Base-by-base conservation (phyloP, 768 basidiomycete species). In the Mycena galopus region DNA sequence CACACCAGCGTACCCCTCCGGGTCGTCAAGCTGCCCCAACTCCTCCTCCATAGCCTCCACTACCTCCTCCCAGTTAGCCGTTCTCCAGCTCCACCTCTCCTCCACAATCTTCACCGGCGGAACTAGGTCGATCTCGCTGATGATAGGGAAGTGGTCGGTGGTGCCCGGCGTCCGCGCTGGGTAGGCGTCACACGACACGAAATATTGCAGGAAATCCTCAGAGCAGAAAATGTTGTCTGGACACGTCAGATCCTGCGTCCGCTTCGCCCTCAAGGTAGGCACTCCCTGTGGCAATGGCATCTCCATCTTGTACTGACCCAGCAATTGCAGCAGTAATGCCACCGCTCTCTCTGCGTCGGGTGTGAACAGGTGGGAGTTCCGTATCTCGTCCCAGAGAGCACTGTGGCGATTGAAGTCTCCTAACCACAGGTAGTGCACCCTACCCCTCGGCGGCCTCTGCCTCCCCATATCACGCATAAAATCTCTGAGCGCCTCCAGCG, bases 361-460 rank as follows among this genome's bases (percentile, higher is more conserved):
- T 1, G 73, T 78, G 62, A 81, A 81, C 0, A 83, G 75, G 17
- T 80, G 77, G 0, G 29, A 4, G 71, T 86, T 83, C 0, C 65
- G 10, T 0, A 66, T 42, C n/a, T n/a, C n/a, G n/a, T n/a, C n/a
- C n/a, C n/a, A n/a, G n/a, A n/a, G n/a, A n/a, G n/a, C n/a, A n/a
- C n/a, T n/a, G n/a, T n/a, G n/a, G n/a, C n/a, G n/a, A n/a, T n/a
- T n/a, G n/a, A n/a, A n/a, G n/a, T n/a, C n/a, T n/a, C n/a, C n/a
- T n/a, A n/a, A n/a, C n/a, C n/a, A n/a, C 35, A 35, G 6, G 12
- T 35, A 35, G 35, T 35, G 12, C 35, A 35, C 6, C 35, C 7
- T 6, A 7, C 35, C 35, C 12, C 35, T 6, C 35, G 35, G 35
- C 7, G 35, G 35, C 35, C 7, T 6, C 35, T 35, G 35, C 12